Base-by-base conservation (phyloP, 2,329 filamentous ascomycete species). In the Microcera coccophila region DNA sequence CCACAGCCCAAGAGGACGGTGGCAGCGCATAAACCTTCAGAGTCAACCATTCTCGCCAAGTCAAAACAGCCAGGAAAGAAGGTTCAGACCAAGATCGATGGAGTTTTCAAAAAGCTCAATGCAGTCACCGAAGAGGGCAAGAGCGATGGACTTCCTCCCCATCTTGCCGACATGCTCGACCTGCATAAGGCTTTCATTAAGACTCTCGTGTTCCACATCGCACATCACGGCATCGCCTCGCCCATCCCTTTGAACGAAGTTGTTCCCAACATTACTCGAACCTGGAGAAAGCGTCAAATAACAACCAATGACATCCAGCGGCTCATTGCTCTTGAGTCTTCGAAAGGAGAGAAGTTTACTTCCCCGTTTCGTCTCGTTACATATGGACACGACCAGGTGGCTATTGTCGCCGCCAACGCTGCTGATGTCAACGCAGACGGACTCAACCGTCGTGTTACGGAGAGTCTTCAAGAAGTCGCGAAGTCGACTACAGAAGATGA, bases 211-310 rank as follows among this genome's bases (percentile, higher is more conserved):
- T 67, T 90, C 9, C 84, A 89, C 56, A 76, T 81, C 47, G 82
- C 82, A 2, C 85, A 90, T 64, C 80, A 84, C 61, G 82, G 83
- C 45, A 67, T 70, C 21, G 69, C 73, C 36, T 72, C 78, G 0
- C 82, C 86, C 0, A 77, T 82, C 18, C 83, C 88, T 55, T 62
- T 89, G 34, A 70, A 74, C 26, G 68, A 73, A 21, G 71, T 90
- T 26, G 73, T 77, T 24, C 79, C 79, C 9, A 74, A 81, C 43
- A 71, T 87, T 31, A 78, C 84, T 11, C 76, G 80, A 50, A 70
- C 82, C 28, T 90, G 85, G 85, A 83, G 84, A 45, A 88, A 85
- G 66, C 75, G 84, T 22, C 73, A 74, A 43, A 83, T 89, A 14
- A 76, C 73, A 0, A 66, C 77, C 1, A 77, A 81, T 31, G 85